Percentiles rank a stretch among this genome's conserved stretches.
These are phyloP conservation scores for Coemansia sp. DNA, from an alignment of 192 early-diverging fungal species.

Conservation along the genomic window DNA sequence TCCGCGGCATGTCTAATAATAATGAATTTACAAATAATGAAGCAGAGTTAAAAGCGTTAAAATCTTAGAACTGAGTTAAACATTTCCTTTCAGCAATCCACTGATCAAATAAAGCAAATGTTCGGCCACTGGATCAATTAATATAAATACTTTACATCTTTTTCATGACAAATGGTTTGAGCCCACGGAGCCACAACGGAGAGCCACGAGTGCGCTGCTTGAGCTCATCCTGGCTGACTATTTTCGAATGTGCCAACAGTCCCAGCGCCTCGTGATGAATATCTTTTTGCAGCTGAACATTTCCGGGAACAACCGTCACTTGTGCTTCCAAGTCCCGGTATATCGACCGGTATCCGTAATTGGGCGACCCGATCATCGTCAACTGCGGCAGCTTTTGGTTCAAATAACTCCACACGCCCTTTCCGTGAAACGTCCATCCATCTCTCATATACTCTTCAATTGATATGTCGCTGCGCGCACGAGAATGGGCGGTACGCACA, in stretches of 20 bases:
- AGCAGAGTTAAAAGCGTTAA: too few species aligned
- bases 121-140: not conserved
- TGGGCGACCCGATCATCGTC: slow-evolving; percentile 91
- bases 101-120: too few species aligned
- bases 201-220: slow-evolving; percentile 22
- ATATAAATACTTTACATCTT: slow-evolving; percentile 28
- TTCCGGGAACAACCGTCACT: not conserved
- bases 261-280: slow-evolving; percentile 24
- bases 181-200: slow-evolving; percentile 42
- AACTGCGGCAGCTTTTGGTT: slow-evolving; percentile 61
- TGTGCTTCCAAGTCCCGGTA: slow-evolving; percentile 11
- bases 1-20: slow-evolving; percentile 31
- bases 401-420: slow-evolving; percentile 81
- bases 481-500: slow-evolving; percentile 47
- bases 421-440: slow-evolving; percentile 96
- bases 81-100: too few species aligned
- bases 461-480: slow-evolving; percentile 51
- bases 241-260: not conserved
- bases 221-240: slow-evolving; percentile 31
- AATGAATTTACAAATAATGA: too few species aligned
- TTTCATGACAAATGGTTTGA: slow-evolving; percentile 49
- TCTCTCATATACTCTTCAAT: slow-evolving; percentile 74
- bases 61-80: too few species aligned
- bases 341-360: slow-evolving; percentile 89
- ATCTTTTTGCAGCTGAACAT: slow-evolving; percentile 55